These are phyloP conservation scores for Powellomyces hirtus DNA, from an alignment of 192 early-diverging fungal genomes.

Conservation along the genomic window DNA sequence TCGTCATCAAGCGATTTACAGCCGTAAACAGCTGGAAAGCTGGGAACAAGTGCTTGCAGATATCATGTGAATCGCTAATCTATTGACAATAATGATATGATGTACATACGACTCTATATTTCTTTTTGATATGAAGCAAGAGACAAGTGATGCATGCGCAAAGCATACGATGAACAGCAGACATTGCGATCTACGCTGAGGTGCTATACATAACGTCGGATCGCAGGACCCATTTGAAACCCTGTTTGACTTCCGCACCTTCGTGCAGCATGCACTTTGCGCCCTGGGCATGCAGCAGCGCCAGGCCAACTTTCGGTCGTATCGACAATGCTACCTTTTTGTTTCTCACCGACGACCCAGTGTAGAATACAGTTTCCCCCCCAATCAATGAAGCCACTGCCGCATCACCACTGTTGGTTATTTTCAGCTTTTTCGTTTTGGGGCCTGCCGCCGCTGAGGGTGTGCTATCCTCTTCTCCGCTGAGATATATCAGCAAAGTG, in stretches of 20 bases:
- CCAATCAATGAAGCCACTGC: neutral
- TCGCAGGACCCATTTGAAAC: constrained; percentile 4
- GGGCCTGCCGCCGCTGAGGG: too few relatives aligned
- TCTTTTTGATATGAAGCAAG: too few relatives aligned
- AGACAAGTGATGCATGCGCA: too few relatives aligned
- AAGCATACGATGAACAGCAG: too few relatives aligned
- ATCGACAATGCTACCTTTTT: neutral
- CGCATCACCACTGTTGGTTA: too few relatives aligned
- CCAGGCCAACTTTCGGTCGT: constrained; percentile 4
- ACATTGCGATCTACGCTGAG: too few relatives aligned
- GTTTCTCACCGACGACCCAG: neutral
- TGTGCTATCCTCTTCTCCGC: too few relatives aligned
- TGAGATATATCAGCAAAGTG: too few relatives aligned
- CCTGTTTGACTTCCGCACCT: constrained; percentile 10
- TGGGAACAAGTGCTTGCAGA: neutral
- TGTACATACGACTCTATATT: neutral
- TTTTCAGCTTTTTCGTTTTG: too few relatives aligned
- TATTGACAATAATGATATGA: too few relatives aligned
- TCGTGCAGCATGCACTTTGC: constrained; percentile 6
- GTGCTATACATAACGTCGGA: constrained; percentile 21
- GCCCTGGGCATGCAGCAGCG: constrained; percentile 18
- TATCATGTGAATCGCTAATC: neutral
- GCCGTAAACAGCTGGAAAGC: neutral
- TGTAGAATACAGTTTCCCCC: constrained; percentile 16
- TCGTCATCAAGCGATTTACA: neutral